phyloP scores from a whole-genome alignment of 2,329 filamentous ascomycete species.

The Aphanoascus verrucosus region DNA sequence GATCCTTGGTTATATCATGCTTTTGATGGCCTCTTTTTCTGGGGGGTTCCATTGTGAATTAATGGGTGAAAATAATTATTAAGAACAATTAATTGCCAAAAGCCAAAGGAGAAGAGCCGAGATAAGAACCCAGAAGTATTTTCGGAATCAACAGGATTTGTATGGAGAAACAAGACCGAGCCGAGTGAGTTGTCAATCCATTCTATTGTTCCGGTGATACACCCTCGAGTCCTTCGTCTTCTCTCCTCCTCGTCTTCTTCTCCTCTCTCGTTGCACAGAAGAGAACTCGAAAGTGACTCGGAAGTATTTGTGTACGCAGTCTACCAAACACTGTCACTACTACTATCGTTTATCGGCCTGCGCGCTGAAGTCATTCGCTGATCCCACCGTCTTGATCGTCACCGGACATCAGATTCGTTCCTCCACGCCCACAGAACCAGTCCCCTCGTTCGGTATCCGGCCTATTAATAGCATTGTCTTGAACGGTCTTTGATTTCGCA shows the following conservation, averaged over 20 bases:
- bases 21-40: neutral
- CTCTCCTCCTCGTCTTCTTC: neutral
- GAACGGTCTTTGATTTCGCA: neutral
- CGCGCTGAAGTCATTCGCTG: constrained; percentile 1
- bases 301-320: neutral
- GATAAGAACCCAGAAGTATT: too few species aligned
- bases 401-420: neutral
- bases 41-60: neutral
- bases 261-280: neutral
- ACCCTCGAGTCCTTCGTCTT: neutral
- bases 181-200: constrained; percentile 1
- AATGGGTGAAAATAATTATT: too few species aligned
- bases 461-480: constrained; percentile 6
- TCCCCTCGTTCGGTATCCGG: neutral
- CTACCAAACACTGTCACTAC: neutral
- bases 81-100: too few species aligned
- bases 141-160: neutral
- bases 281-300: neutral
- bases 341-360: neutral
- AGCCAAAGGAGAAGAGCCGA: too few species aligned
- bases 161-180: neutral
- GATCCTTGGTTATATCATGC: neutral
- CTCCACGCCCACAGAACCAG: neutral
- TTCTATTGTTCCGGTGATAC: neutral
- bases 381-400: constrained; percentile 1